A percentile compares a stretch with the other conserved stretches of the same genome.
Evolutionary conservation across 768 basidiomycete species (phyloP).

Genomic region (Mycena maculata): DNA sequence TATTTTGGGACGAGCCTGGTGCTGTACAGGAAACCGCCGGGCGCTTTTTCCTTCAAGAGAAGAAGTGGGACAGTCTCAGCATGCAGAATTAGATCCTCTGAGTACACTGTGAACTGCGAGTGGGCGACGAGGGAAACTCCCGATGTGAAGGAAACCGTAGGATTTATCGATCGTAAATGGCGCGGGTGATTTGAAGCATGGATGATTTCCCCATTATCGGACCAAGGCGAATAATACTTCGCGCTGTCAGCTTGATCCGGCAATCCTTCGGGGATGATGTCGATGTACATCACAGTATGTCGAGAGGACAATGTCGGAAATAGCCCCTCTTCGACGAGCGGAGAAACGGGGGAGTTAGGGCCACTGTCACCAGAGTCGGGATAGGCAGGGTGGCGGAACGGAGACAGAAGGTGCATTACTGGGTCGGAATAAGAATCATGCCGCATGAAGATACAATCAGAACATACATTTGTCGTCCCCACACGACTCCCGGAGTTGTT

Average conservation of each 20-base stretch:
- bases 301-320: slow-evolving; percentile 28
- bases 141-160: slow-evolving; percentile 72
- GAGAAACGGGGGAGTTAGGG: slow-evolving; percentile 17
- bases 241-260: slow-evolving; percentile 20
- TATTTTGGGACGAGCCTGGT: slow-evolving; percentile 71
- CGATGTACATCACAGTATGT: slow-evolving; percentile 59
- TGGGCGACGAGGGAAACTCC: slow-evolving; percentile 59
- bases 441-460: slow-evolving; percentile 15
- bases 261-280: slow-evolving; percentile 51
- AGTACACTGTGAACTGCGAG: slow-evolving; percentile 66
- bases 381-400: slow-evolving; percentile 43
- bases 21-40: slow-evolving; percentile 61
- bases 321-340: slow-evolving; percentile 29
- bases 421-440: background rate
- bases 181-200: slow-evolving; percentile 60
- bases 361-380: slow-evolving; percentile 31
- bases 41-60: slow-evolving; percentile 37
- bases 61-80: slow-evolving; percentile 61
- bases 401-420: slow-evolving; percentile 61
- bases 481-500: slow-evolving; percentile 80
- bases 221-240: slow-evolving; percentile 24
- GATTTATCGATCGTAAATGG: slow-evolving; percentile 68
- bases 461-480: slow-evolving; percentile 75
- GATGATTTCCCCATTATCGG: slow-evolving; percentile 41
- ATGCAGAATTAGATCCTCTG: slow-evolving; percentile 60